These are phyloP conservation scores for Rhododendron kiyosumense DNA, from an alignment of 148 eudicot species.

Conservation along the genomic window DNA sequence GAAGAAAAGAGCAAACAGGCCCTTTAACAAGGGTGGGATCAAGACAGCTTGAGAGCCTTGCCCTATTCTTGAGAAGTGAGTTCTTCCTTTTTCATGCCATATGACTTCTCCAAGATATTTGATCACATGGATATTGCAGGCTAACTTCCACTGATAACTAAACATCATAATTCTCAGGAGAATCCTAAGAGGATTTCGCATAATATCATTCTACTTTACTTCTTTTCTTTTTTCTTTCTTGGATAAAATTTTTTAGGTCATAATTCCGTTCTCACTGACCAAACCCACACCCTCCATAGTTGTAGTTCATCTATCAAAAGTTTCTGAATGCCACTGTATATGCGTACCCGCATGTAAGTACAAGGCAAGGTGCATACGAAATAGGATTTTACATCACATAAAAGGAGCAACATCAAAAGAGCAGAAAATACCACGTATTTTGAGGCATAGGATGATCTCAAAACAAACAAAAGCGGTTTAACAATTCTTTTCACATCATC, in stretches of 20 bases:
- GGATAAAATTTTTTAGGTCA: neutral
- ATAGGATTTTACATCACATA: neutral
- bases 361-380: neutral
- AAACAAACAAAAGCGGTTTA: slow-evolving; percentile 78
- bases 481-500: slow-evolving; percentile 70
- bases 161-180: neutral
- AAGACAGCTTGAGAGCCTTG: neutral
- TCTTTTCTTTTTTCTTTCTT: neutral
- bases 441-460: slow-evolving; percentile 83
- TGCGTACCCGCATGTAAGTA: neutral
- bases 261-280: neutral
- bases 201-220: neutral
- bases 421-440: slow-evolving; percentile 69
- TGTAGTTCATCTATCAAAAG: neutral
- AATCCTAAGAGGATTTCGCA: neutral
- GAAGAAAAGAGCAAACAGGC: neutral
- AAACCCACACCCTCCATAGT: neutral
- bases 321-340: neutral
- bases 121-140: neutral
- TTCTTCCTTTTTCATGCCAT: neutral
- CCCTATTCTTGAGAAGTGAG: neutral
- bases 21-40: neutral
- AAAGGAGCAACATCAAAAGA: neutral
- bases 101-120: neutral
- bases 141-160: neutral